Conservation (phyloP, 2,329 filamentous ascomycete genomes). For the Cadophora sp. region DNA sequence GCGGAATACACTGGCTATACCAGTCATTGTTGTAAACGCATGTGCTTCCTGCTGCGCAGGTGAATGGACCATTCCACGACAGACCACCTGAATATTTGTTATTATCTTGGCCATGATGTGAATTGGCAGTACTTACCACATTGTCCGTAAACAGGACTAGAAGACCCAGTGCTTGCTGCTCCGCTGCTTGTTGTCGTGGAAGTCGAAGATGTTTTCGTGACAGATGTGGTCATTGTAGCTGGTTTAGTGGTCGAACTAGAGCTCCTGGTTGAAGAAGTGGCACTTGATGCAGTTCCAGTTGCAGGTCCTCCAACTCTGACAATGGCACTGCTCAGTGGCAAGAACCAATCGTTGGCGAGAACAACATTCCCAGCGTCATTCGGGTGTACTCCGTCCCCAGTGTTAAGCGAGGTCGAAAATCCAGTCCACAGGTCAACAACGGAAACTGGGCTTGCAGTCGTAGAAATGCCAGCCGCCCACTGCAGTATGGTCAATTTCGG, state of each 20-base stretch:
- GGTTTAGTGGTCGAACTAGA: conserved; percentile 2
- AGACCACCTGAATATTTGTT: neutral
- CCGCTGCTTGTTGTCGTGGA: neutral
- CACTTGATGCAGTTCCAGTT: neutral
- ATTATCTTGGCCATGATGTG: neutral
- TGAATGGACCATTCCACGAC: conserved; percentile 6
- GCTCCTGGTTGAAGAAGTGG: neutral
- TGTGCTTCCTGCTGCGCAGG: conserved; percentile 5
- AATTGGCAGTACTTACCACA: conserved; percentile 5
- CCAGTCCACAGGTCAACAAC: conserved; percentile 48
- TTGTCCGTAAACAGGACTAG: conserved; percentile 7
- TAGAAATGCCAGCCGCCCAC: conserved; percentile 43
- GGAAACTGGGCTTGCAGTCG: conserved; percentile 43
- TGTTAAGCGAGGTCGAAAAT: conserved; percentile 43
- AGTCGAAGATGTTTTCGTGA: conserved; percentile 13
- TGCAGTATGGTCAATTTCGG: neutral
- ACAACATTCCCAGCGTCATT: conserved; percentile 44
- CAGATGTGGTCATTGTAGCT: neutral
- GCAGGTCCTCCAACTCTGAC: conserved; percentile 5
- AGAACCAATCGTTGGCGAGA: conserved; percentile 44
- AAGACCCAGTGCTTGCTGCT: conserved; percentile 2
- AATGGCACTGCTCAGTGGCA: conserved; percentile 21
- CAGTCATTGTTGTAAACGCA: conserved; percentile 1
- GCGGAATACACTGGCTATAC: conserved; percentile 10
- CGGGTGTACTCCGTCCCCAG: conserved; percentile 47